phyloP scores from a whole-genome alignment of 306 rosid species.

The Prunus davidiana region DNA sequence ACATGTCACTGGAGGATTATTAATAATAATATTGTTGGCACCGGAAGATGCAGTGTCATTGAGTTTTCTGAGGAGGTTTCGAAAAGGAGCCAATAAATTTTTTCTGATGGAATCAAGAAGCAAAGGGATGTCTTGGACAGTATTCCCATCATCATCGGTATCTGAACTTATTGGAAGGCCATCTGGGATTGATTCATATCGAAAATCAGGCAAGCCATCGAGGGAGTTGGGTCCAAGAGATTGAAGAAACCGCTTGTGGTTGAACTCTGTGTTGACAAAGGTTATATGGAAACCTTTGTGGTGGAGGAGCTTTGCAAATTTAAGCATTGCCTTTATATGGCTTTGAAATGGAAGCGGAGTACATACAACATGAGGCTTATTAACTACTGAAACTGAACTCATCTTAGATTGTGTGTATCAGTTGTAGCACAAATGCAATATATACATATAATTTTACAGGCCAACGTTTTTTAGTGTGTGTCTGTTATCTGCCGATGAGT shows the following conservation, averaged over 20 bases:
- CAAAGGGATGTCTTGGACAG: neutral
- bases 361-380: constrained; percentile 7
- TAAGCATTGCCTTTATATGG: constrained; percentile 14
- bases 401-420: neutral
- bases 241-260: no score
- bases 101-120: neutral
- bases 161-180: constrained; percentile 2
- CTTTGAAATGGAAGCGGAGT: neutral
- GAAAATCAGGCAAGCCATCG: no score
- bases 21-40: no score
- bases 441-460: no score
- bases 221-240: no score
- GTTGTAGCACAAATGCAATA: neutral
- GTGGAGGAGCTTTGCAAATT: no score
- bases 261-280: no score
- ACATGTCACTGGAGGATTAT: constrained; percentile 2
- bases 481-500: neutral
- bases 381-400: neutral
- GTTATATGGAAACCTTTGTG: no score
- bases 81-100: neutral
- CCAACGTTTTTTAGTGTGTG: no score
- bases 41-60: neutral
- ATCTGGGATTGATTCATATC: neutral
- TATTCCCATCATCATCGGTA: neutral
- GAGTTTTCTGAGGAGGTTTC: neutral